These are phyloP conservation scores for Aspergillus incahuasiensis DNA, from an alignment of 495 filamentous ascomycete genomes.

Conservation along the genomic window DNA sequence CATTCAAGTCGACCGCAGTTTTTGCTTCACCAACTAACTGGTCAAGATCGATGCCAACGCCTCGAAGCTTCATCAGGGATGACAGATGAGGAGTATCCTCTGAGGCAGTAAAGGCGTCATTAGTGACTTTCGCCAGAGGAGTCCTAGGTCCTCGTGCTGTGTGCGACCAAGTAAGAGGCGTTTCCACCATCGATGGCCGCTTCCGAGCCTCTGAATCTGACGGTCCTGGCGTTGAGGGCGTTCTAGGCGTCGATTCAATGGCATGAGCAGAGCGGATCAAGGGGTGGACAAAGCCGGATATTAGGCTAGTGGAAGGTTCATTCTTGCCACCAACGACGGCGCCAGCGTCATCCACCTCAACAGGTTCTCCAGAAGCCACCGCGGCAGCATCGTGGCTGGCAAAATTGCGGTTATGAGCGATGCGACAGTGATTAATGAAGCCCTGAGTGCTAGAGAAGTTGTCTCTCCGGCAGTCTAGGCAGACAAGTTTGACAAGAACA, in stretches of 20 bases:
- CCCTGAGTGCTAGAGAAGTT: constrained; percentile 95
- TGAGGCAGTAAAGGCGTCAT: constrained; percentile 45
- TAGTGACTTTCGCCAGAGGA: constrained; percentile 16
- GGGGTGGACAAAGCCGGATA: constrained; percentile 63
- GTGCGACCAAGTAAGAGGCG: constrained; percentile 25
- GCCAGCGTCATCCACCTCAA: constrained; percentile 64
- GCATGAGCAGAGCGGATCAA: constrained; percentile 57
- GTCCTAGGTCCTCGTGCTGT: not conserved
- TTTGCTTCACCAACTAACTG: constrained; percentile 42
- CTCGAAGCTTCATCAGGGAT: constrained; percentile 59
- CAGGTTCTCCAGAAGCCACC: constrained; percentile 75
- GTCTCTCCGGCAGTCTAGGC: constrained; percentile 78
- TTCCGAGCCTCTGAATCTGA: constrained; percentile 27
- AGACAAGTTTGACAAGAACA: constrained; percentile 72
- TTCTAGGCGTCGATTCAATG: constrained; percentile 49
- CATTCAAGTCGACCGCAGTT: constrained; percentile 23
- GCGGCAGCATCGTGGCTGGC: constrained; percentile 93
- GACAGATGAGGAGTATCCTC: constrained; percentile 73
- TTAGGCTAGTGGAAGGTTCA: constrained; percentile 25
- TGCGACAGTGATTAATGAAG: constrained; percentile 97
- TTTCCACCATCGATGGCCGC: constrained; percentile 23
- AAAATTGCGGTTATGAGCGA: constrained; percentile 85
- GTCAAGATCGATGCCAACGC: constrained; percentile 57
- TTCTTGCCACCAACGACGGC: constrained; percentile 50
- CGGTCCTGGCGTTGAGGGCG: constrained; percentile 42